Evolutionary conservation across 2,329 filamentous ascomycete genomes (phyloP), one percentile per base, ranked within the genome.

Genomic region (Pochonia chlamydosporia): DNA sequence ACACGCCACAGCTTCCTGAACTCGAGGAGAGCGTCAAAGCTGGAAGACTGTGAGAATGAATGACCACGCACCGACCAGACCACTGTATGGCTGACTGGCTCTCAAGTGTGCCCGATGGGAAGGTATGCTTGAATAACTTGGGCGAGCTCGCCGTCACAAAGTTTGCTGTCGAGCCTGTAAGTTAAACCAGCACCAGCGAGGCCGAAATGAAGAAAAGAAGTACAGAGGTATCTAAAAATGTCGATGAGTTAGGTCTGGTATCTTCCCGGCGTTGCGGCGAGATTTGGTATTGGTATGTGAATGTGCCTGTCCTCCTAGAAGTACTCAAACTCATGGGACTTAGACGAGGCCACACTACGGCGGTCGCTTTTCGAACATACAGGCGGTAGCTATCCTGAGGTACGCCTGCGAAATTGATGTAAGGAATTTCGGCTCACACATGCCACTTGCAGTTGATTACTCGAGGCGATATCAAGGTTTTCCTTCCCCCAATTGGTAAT

Each of bases 61-160:
- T 23, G 23, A 39, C 35, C 20, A 10, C 6, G 1, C 18, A 4
- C 4, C 5, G n/a, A 26, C 30, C 10, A n/a, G n/a, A n/a, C 1
- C 13, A 18, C 16, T 14, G 3, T 20, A 28, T 21, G 30, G n/a
- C 46, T 43, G 4, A 54, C 44, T 25, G 30, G 18, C 11, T 4
- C n/a, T 3, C 11, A 36, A 79, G 76, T 47, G 65, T 79, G 3
- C 78, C 78, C 0, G 93, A 99, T 64, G 92, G 93, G 44, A 93
- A 91, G 62, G 89, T 97, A 39, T 92, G 90, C 60, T 66, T 97
- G 45, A 96, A 96, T 60, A 76, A 82, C n/a, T 70, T 72, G 3
- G 93, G 93, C 47, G 93, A 97, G 64, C 75, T 97, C 31, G 87
- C 87, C 26, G 93, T 97, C 5, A 97, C 93, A 41, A 99, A 99